Evolutionary conservation across 1,284 basidiomycete species (phyloP).

Genomic region (Athelia sp.): DNA sequence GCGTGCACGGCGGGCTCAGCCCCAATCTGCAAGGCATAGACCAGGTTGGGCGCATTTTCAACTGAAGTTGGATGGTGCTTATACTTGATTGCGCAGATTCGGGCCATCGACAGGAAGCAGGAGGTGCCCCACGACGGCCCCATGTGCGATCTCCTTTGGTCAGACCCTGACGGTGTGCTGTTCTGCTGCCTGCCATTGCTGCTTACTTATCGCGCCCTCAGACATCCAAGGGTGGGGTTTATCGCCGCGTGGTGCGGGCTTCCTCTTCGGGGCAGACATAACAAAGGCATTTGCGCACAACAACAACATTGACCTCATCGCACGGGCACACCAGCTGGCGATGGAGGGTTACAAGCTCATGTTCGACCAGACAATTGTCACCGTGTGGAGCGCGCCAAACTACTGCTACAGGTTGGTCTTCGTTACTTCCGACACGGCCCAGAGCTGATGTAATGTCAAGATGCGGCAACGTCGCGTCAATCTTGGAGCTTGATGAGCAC

Average conservation of each 20-base stretch:
- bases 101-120: constrained; percentile 93
- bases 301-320: constrained; percentile 93
- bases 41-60: constrained; percentile 52
- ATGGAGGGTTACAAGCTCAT: constrained; percentile 99
- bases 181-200: constrained; percentile 5
- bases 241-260: constrained; percentile 95
- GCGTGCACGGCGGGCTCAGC: constrained; percentile 91
- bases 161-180: constrained; percentile 87
- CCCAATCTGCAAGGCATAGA: constrained; percentile 82
- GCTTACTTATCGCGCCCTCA: constrained; percentile 19
- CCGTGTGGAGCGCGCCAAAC: constrained; percentile 98
- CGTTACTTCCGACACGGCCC: constrained; percentile 3
- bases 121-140: constrained; percentile 99
- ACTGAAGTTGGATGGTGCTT: neutral
- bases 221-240: constrained; percentile 94
- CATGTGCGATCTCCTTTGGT: constrained; percentile 99
- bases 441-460: constrained; percentile 31
- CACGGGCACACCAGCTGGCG: constrained; percentile 94
- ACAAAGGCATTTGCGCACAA: constrained; percentile 86
- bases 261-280: constrained; percentile 91
- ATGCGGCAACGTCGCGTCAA: constrained; percentile 92
- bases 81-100: constrained; percentile 66
- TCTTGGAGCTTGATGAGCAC: constrained; percentile 88
- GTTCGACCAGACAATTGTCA: constrained; percentile 95
- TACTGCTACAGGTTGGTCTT: constrained; percentile 88